phyloP scores from a whole-genome alignment of 257 asterid species.

The Craterostigma plantagineum region DNA sequence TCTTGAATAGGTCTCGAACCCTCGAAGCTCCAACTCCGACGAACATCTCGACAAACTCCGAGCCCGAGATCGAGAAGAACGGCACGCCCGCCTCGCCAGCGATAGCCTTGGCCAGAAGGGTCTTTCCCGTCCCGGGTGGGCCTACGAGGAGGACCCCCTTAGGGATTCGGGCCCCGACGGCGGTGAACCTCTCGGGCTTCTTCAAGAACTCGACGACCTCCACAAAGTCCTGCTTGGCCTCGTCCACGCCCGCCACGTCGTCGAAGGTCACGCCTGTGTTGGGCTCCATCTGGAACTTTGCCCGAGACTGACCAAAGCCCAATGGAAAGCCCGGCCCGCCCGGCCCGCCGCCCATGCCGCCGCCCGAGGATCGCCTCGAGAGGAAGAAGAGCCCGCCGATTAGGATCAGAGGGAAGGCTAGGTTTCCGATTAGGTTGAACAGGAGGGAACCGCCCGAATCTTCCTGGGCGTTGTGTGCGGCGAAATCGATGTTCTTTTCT shows the following conservation, averaged over 20 bases:
- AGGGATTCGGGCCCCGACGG: constrained; percentile 96
- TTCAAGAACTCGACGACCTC: constrained; percentile 96
- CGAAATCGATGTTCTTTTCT: constrained; percentile 88
- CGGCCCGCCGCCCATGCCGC: constrained; percentile 99
- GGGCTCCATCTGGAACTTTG: constrained; percentile 98
- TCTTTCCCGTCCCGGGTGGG: constrained; percentile 98
- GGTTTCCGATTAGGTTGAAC: constrained; percentile 66
- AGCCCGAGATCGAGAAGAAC: constrained; percentile 90
- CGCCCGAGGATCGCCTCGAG: constrained; percentile 73
- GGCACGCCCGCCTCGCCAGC: constrained; percentile 99
- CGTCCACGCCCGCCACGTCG: constrained; percentile 97
- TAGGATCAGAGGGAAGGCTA: constrained; percentile 76
- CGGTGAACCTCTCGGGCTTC: constrained; percentile 95
- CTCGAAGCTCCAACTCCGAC: constrained; percentile 99
- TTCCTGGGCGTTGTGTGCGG: constrained; percentile 90
- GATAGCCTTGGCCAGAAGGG: constrained; percentile 88
- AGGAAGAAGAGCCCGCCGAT: constrained; percentile 95
- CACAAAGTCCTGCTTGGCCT: constrained; percentile 96
- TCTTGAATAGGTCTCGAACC: constrained; percentile 95
- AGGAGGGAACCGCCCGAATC: constrained; percentile 79
- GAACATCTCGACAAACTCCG: constrained; percentile 99
- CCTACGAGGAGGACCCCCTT: constrained; percentile 98
- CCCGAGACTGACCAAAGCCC: constrained; percentile 72
- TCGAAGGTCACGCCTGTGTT: constrained; percentile 89
- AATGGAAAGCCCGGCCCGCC: constrained; percentile 94